Evolutionary conservation across 768 basidiomycete species (phyloP), one percentile per base, ranked within the genome.

Genomic region (Favolaschia claudopus): DNA sequence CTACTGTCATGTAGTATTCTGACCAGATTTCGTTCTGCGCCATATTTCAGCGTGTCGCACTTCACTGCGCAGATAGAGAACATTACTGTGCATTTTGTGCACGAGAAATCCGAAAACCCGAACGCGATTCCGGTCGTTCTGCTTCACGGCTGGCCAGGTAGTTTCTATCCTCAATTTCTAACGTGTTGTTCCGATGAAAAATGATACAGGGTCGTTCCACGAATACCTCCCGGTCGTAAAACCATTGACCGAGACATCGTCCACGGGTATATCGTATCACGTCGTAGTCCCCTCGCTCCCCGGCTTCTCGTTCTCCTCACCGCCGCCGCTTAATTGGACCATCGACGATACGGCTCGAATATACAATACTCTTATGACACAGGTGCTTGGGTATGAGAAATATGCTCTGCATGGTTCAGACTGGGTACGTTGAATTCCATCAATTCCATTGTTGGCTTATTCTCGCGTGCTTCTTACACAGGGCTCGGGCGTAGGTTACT

Each of bases 341-440:
- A 52, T 68, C 31, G 58, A 51, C n/a, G 67, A 71, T 46, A 71
- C 64, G 43, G 70, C 69, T 4, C 39, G 66, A 19, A 47, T 69
- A 20, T 69, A 63, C 46, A 64, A 71, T 43, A 65, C 59, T 13
- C 64, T 71, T 33, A 69, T 71, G 69, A 62, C 55, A 7, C 60
- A 67, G 22, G 62, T 70, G 3, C 57, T 71, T 5, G 66, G 64
- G 6, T 71, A 71, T 39, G 47, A 53, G 15, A 48, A 43, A 24
- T 71, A 71, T 37, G 64, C 60, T 22, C 57, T 61, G 2, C 53
- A 65, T 31, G 70, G 59, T 4, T 58, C n/a, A n/a, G n/a, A n/a
- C n/a, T n/a, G n/a, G n/a, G n/a, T n/a, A n/a, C n/a, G n/a, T n/a
- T n/a, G n/a, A n/a, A n/a, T n/a, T n/a, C n/a, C n/a, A n/a, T n/a